Base-by-base conservation (phyloP, 2,329 filamentous ascomycete species). In the Incumbomyces delicatus region DNA sequence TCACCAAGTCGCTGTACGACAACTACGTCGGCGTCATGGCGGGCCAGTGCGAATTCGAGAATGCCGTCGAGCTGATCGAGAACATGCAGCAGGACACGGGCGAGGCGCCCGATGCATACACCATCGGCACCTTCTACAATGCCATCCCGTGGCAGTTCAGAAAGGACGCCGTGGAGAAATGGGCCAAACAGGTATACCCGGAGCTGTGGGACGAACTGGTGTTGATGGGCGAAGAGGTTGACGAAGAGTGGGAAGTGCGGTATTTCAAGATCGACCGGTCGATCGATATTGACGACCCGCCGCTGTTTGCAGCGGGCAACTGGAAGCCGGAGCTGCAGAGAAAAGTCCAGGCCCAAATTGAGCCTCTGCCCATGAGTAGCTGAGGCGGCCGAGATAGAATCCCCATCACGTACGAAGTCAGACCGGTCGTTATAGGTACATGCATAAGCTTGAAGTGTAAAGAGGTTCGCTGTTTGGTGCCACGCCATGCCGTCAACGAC, bases 21-120 rank as follows among this genome's bases (percentile, higher is more conserved):
- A 80, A 82, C 1, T 96, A 94, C 61, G 71, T 85, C 40, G 84
- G 80, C 7, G 85, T 85, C 1, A 64, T 95, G 46, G 85, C 84
- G 0, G 80, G 81, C 2, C 84, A 87, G 53, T 81, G 80, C 18
- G 73, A 82, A 41, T 73, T 86, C 39, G 77, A 85, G 16, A 80
- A 84, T 56, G 81, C 81, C 2, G 77, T 80, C 55, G 68, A 72
- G 48, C 69, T 86, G 30, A 70, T 95, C 36, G 72, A 80, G 54
- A 73, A 76, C 27, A 85, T 85, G 69, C 75, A 83, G 53, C 70
- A 71, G 41, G 77, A 79, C 47, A 76, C 81, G 47, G 85, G 84
- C 10, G 71, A 79, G 47, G 72, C 72, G 51, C 83, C 85, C n/a
- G 80, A 84, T 60, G 66, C 72, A 27, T 75, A 79, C 60, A 83